phyloP scores from a whole-genome alignment of 2,329 filamentous ascomycete species.

The Zasmidium citrigriseum region DNA sequence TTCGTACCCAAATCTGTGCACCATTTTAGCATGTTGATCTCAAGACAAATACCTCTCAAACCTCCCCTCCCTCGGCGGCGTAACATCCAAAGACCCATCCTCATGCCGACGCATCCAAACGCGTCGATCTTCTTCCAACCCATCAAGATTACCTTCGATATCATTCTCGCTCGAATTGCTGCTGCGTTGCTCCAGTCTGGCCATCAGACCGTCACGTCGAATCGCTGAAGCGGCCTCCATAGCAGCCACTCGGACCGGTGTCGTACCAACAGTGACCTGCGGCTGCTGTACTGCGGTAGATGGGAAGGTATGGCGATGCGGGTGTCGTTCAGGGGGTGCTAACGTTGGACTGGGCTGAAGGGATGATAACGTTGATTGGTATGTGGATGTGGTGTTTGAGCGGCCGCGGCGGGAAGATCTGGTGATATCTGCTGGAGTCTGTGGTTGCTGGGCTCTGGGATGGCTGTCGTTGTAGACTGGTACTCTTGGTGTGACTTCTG shows the following conservation, averaged over 20 bases:
- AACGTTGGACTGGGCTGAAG: background rate
- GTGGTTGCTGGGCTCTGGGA: slow-evolving; percentile 32
- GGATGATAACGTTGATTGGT: background rate
- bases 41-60: slow-evolving; percentile 32
- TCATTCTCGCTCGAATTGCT: slow-evolving; percentile 27
- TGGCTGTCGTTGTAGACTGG: slow-evolving; percentile 34
- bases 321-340: slow-evolving; percentile 9
- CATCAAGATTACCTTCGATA: slow-evolving; percentile 21
- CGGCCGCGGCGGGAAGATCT: slow-evolving; percentile 18
- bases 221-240: background rate
- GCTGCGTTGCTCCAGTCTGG: background rate
- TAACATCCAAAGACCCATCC: slow-evolving; percentile 28
- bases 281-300: background rate
- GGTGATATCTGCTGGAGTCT: slow-evolving; percentile 36
- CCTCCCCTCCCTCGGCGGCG: slow-evolving; percentile 33
- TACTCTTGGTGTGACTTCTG: slow-evolving; percentile 21
- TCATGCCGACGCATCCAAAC: slow-evolving; percentile 24
- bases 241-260: background rate
- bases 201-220: background rate
- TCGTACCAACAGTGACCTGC: background rate
- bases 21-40: too few species aligned
- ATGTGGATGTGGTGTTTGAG: slow-evolving; percentile 18
- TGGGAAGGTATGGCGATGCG: slow-evolving; percentile 15
- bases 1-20: background rate
- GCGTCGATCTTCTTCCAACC: slow-evolving; percentile 27